Evolutionary conservation across 2,329 filamentous ascomycete species (phyloP).

Genomic region (Botryotinia convoluta): DNA sequence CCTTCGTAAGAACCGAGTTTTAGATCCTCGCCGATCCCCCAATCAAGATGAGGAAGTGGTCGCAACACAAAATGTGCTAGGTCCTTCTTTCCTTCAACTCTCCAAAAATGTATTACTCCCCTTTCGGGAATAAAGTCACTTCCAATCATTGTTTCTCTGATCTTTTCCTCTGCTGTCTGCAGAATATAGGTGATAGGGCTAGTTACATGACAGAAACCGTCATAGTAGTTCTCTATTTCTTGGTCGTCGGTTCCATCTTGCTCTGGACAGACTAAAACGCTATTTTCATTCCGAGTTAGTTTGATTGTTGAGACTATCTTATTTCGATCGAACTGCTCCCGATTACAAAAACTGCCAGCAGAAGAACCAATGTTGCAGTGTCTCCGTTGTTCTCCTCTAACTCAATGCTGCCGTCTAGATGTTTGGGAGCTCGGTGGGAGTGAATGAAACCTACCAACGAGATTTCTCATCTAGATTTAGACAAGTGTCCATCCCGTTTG

Average conservation of each 20-base stretch:
- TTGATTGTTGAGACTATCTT: neutral
- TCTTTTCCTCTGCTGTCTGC: too few species aligned
- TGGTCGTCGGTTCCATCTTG: neutral
- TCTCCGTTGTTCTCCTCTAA: neutral
- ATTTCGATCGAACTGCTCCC: neutral
- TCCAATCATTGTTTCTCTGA: too few species aligned
- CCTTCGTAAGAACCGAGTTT: slow-evolving; percentile 21
- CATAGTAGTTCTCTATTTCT: neutral
- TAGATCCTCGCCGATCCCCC: too few species aligned
- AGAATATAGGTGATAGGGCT: neutral
- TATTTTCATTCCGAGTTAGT: neutral
- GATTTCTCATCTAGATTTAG: neutral
- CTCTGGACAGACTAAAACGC: neutral
- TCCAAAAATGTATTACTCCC: slow-evolving; percentile 87
- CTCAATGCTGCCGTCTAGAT: neutral
- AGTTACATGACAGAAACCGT: neutral
- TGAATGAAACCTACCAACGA: neutral
- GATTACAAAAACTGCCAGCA: neutral
- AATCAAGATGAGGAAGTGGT: slow-evolving; percentile 54
- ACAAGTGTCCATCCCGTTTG: neutral
- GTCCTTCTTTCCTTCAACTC: slow-evolving; percentile 68
- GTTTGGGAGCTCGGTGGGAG: neutral
- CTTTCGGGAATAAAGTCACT: slow-evolving; percentile 66
- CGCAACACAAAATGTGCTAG: slow-evolving; percentile 76
- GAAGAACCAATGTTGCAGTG: neutral